Conservation (phyloP, 2,329 filamentous ascomycete genomes). For the Daldinia sp. region DNA sequence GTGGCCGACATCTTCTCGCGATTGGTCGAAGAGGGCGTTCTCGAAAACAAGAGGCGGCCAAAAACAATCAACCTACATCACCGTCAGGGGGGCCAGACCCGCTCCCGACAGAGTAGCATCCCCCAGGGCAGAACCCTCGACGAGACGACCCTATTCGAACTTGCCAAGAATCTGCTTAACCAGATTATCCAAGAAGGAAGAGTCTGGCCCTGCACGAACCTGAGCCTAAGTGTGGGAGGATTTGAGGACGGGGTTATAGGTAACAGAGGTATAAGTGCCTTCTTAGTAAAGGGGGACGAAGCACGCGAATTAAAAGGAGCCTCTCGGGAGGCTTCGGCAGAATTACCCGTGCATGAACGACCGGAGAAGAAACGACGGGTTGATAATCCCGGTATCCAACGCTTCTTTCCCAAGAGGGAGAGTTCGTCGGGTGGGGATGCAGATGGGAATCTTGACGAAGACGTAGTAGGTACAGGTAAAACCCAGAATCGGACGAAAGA, state of each 20-base stretch:
- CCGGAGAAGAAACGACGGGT: slow-evolving; percentile 59
- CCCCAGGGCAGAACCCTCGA: slow-evolving; percentile 79
- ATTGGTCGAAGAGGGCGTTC: slow-evolving; percentile 88
- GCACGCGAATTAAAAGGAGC: slow-evolving; percentile 65
- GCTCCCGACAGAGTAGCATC: slow-evolving; percentile 81
- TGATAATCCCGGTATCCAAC: slow-evolving; percentile 65
- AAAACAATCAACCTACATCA: slow-evolving; percentile 89
- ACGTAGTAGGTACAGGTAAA: slow-evolving; percentile 38
- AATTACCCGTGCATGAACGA: slow-evolving; percentile 50
- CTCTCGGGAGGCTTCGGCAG: slow-evolving; percentile 46
- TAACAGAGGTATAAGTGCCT: slow-evolving; percentile 87
- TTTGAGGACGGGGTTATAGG: slow-evolving; percentile 89
- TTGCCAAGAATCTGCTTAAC: slow-evolving; percentile 80
- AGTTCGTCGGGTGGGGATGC: slow-evolving; percentile 51
- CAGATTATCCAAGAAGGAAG: slow-evolving; percentile 83
- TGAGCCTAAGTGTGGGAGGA: slow-evolving; percentile 88
- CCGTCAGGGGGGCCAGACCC: slow-evolving; percentile 77
- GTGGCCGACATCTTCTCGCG: slow-evolving; percentile 90
- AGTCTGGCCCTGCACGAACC: slow-evolving; percentile 91
- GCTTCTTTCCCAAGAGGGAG: slow-evolving; percentile 65
- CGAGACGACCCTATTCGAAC: slow-evolving; percentile 77
- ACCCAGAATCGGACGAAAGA: slow-evolving; percentile 41
- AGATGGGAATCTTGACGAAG: slow-evolving; percentile 44
- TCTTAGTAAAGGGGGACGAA: slow-evolving; percentile 82
- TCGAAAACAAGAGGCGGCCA: slow-evolving; percentile 88